Evolutionary conservation across 768 basidiomycete species (phyloP), one percentile per base, ranked within the genome.

Genomic region (Candolleomyces eurysporus): DNA sequence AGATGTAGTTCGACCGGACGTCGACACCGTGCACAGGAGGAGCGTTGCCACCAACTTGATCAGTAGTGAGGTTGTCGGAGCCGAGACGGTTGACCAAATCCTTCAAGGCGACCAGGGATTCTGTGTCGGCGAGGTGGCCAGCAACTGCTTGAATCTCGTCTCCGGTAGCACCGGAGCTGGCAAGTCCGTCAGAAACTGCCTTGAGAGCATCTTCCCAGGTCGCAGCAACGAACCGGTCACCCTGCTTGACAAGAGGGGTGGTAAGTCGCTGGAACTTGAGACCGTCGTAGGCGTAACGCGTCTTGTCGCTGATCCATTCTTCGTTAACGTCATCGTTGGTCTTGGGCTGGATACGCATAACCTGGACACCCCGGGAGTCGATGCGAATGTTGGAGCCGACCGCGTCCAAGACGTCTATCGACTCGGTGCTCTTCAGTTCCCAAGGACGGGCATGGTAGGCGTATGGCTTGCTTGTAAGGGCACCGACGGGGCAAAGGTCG

Each of bases 301-400:
- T 95, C 84, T 99, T 99, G 83, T 99, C 97, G 74, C 85, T 94
- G 73, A 99, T 96, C 97, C 97, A 98, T 75, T 99, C 97, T 79
- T 99, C 97, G 74, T 99, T 99, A 65, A 99, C 89, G 66, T 97
- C 92, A 74, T 98, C 97, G 72, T 98, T 98, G 54, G 93, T 92
- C 69, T 91, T 85, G 1, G 97, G 97, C 70, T 97, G 95, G 66
- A 99, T 84, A 54, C 97, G 89, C 96, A 98, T 98, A 64, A 98
- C 96, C 73, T 93, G 87, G 5, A 96, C 90, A 45, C 95, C 95
- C 40, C 96, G 86, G 42, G 96, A 96, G 74, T 99, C 96, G 59
- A 99, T 83, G 49, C 95, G 90, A 73, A 99, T 97, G 74, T 98
- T 98, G 63, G 92, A 94, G 14, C 97, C 97, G 50, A 99, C 77